Evolutionary conservation across 2,329 filamentous ascomycete species (phyloP).

Genomic region (Calonectria pseudoreteaudii): DNA sequence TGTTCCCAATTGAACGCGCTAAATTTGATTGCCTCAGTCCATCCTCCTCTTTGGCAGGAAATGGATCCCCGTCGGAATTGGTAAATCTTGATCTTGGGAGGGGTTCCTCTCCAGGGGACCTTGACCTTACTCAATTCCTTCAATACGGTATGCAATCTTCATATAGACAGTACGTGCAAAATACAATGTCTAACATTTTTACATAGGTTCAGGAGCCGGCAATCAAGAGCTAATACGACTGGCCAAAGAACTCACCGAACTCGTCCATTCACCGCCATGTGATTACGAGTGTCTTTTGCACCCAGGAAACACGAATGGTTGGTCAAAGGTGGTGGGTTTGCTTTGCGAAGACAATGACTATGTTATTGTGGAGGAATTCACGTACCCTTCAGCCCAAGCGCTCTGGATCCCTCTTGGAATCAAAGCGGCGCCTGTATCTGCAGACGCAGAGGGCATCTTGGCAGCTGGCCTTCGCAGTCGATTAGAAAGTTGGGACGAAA

Average conservation of each 20-base stretch:
- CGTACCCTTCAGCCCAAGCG: slow-evolving; percentile 47
- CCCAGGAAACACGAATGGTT: slow-evolving; percentile 47
- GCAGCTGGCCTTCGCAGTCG: slow-evolving; percentile 33
- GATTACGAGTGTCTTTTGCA: slow-evolving; percentile 42
- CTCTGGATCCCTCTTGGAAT: slow-evolving; percentile 46
- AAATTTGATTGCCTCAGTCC: slow-evolving; percentile 26
- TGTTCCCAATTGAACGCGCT: slow-evolving; percentile 40
- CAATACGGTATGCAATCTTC: slow-evolving; percentile 27
- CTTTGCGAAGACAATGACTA: slow-evolving; percentile 44
- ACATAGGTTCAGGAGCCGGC: slow-evolving; percentile 31
- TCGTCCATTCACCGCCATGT: slow-evolving; percentile 35
- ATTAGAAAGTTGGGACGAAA: slow-evolving; percentile 39
- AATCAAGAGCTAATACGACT: slow-evolving; percentile 31
- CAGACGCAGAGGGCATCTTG: slow-evolving; percentile 44
- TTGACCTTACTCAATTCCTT: slow-evolving; percentile 34
- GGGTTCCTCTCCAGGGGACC: slow-evolving; percentile 9
- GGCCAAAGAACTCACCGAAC: slow-evolving; percentile 33
- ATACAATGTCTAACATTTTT: neutral
- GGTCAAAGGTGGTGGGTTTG: slow-evolving; percentile 46
- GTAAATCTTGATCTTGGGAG: slow-evolving; percentile 16
- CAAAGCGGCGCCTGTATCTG: slow-evolving; percentile 37
- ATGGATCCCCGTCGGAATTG: neutral
- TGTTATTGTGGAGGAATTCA: slow-evolving; percentile 46
- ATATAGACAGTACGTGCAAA: too few species aligned
- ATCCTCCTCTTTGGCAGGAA: neutral